Evolutionary conservation across 768 basidiomycete genomes (phyloP).

Genomic region (Sarcodon sp.): DNA sequence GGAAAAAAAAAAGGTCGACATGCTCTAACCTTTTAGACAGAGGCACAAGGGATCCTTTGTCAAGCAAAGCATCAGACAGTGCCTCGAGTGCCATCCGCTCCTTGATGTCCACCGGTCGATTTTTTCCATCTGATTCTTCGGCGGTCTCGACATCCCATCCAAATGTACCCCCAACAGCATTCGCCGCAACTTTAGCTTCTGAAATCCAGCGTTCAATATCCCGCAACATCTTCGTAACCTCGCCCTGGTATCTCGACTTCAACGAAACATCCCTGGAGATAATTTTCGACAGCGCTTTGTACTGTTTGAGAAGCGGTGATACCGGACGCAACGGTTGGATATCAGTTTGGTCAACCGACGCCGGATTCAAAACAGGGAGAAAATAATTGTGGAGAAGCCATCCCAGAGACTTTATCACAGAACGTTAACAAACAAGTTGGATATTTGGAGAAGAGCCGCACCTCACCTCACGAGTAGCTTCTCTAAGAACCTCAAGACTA

Average conservation of each 20-base stretch:
- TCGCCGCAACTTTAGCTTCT: slow-evolving; percentile 55
- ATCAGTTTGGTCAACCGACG: slow-evolving; percentile 16
- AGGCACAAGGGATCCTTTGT: slow-evolving; percentile 69
- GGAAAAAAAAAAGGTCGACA: background rate
- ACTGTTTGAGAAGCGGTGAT: slow-evolving; percentile 54
- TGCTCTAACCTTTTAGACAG: slow-evolving; percentile 59
- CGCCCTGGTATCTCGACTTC: slow-evolving; percentile 31
- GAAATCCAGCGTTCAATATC: slow-evolving; percentile 72
- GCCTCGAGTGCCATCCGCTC: slow-evolving; percentile 59
- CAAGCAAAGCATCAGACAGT: slow-evolving; percentile 54
- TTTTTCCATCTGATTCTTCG: slow-evolving; percentile 12
- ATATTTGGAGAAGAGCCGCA: background rate
- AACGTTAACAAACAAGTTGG: slow-evolving; percentile 2
- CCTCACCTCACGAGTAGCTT: slow-evolving; percentile 60
- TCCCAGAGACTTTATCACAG: slow-evolving; percentile 43
- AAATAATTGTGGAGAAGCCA: slow-evolving; percentile 86
- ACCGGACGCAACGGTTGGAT: slow-evolving; percentile 38
- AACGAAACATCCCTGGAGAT: slow-evolving; percentile 55
- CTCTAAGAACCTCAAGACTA: slow-evolving; percentile 63
- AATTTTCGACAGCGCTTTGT: slow-evolving; percentile 57
- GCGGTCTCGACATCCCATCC: slow-evolving; percentile 31
- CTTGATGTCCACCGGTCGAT: slow-evolving; percentile 25
- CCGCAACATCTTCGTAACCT: slow-evolving; percentile 35
- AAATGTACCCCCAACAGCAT: slow-evolving; percentile 28
- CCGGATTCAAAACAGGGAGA: slow-evolving; percentile 56